Conservation (phyloP, 1,284 basidiomycete genomes). For the Cryptococcus amylolentus region DNA sequence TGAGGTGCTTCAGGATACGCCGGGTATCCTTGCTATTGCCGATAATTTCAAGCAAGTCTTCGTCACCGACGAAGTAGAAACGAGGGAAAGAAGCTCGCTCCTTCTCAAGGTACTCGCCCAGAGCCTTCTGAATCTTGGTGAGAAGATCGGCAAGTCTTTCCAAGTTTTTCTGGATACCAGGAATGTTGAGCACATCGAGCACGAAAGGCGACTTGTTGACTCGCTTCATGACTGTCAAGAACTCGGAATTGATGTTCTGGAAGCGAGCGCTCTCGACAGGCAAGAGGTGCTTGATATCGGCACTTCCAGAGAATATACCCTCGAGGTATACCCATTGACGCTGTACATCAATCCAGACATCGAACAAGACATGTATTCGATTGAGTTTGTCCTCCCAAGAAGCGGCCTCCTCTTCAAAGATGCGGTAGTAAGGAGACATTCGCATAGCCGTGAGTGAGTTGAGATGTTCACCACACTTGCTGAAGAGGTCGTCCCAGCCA, state of each 20-base stretch:
- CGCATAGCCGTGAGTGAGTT: constrained; percentile 97
- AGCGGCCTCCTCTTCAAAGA: constrained; percentile 89
- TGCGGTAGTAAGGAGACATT: constrained; percentile 93
- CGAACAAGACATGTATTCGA: constrained; percentile 91
- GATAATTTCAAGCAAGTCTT: constrained; percentile 97
- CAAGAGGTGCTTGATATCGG: constrained; percentile 96
- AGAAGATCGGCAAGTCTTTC: constrained; percentile 94
- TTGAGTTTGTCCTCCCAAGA: constrained; percentile 95
- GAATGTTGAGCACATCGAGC: constrained; percentile 94
- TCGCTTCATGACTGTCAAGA: constrained; percentile 98
- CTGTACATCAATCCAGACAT: constrained; percentile 99
- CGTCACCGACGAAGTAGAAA: constrained; percentile 99
- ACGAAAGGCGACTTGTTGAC: constrained; percentile 99
- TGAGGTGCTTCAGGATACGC: constrained; percentile 96
- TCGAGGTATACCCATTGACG: constrained; percentile 99
- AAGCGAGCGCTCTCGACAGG: constrained; percentile 96
- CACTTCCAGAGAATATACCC: constrained; percentile 98
- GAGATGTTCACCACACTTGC: constrained; percentile 91
- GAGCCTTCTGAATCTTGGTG: constrained; percentile 98
- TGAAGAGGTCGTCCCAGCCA: constrained; percentile 97
- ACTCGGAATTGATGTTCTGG: constrained; percentile 98
- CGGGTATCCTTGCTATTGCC: constrained; percentile 98
- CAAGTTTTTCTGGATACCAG: constrained; percentile 91
- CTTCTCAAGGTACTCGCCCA: constrained; percentile 97
- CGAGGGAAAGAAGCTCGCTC: constrained; percentile 97